Evolutionary conservation across 2,329 filamentous ascomycete genomes (phyloP).

Genomic region (Tolypocladium tropicale): DNA sequence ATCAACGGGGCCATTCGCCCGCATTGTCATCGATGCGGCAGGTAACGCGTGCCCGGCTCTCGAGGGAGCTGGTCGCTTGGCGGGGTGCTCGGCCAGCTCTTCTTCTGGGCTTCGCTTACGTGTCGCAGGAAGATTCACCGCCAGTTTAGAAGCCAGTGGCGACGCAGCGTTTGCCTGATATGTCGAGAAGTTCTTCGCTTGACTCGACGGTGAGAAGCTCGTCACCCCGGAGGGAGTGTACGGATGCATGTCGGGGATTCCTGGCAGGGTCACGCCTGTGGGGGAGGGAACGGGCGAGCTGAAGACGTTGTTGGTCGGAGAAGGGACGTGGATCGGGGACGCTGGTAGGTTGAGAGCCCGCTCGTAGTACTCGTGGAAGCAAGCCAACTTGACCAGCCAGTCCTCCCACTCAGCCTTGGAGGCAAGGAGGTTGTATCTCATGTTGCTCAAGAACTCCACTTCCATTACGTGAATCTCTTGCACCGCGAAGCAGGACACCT

Average conservation of each 20-base stretch:
- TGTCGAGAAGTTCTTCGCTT: conserved; percentile 27
- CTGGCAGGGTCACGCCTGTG: conserved; percentile 23
- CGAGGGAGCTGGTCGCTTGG: conserved; percentile 35
- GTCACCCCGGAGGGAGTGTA: conserved; percentile 22
- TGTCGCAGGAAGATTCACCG: conserved; percentile 25
- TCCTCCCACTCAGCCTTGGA: conserved; percentile 78
- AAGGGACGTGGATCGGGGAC: conserved; percentile 30
- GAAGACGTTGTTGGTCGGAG: conserved; percentile 26
- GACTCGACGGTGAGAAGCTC: conserved; percentile 30
- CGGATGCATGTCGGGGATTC: conserved; percentile 19
- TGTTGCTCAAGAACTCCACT: conserved; percentile 98
- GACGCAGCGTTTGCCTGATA: conserved; percentile 32
- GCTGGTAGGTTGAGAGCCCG: conserved; percentile 43
- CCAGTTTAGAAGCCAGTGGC: conserved; percentile 37
- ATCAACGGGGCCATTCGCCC: conserved; percentile 12
- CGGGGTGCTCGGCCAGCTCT: conserved; percentile 41
- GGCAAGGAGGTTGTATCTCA: conserved; percentile 86
- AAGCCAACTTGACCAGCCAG: conserved; percentile 75
- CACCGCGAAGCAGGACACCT: conserved; percentile 89
- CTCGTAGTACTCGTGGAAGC: conserved; percentile 77
- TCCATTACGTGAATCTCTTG: conserved; percentile 98
- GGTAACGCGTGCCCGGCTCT: conserved; percentile 8
- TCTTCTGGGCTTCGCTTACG: conserved; percentile 43
- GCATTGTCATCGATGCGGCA: conserved; percentile 7
- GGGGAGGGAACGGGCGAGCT: conserved; percentile 41